These are phyloP conservation scores for Cryphonectria radicalis DNA, from an alignment of 2,329 filamentous ascomycete genomes.

Conservation along the genomic window DNA sequence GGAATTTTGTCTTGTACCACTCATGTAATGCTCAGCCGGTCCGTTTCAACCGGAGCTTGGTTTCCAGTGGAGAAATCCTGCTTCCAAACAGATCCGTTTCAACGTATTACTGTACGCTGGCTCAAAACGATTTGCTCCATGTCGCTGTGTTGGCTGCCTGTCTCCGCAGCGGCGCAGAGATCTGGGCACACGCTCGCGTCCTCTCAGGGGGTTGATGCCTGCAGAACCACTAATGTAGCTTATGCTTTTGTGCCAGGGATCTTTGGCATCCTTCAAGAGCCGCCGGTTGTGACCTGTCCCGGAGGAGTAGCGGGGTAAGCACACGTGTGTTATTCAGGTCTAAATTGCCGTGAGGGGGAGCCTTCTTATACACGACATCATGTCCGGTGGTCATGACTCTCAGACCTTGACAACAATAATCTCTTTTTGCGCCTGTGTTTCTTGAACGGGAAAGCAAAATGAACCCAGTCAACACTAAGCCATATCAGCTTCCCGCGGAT, in stretches of 20 bases:
- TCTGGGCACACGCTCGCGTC: not conserved
- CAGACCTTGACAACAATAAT: not conserved
- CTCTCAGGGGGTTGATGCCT: not conserved
- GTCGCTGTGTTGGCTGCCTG: too few relatives aligned
- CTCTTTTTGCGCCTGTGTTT: not conserved
- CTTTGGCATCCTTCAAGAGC: not conserved
- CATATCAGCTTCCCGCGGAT: slow-evolving; percentile 40
- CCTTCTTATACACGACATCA: not conserved
- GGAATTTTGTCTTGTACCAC: not conserved
- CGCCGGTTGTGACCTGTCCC: not conserved
- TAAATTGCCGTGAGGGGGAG: not conserved
- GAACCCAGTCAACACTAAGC: slow-evolving; percentile 29
- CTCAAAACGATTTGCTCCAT: too few relatives aligned
- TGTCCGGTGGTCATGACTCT: not conserved
- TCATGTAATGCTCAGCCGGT: not conserved
- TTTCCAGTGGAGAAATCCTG: not conserved
- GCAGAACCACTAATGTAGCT: not conserved
- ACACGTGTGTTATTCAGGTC: not conserved
- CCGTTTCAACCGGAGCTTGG: not conserved
- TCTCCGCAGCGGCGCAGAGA: too few relatives aligned
- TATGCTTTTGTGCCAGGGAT: not conserved
- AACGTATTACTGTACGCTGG: not conserved
- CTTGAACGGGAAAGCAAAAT: not conserved
- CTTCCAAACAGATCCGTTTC: not conserved
- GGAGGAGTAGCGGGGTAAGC: not conserved